phyloP scores from a whole-genome alignment of 31 red algal species.

The Bonnemaisonia californica region DNA sequence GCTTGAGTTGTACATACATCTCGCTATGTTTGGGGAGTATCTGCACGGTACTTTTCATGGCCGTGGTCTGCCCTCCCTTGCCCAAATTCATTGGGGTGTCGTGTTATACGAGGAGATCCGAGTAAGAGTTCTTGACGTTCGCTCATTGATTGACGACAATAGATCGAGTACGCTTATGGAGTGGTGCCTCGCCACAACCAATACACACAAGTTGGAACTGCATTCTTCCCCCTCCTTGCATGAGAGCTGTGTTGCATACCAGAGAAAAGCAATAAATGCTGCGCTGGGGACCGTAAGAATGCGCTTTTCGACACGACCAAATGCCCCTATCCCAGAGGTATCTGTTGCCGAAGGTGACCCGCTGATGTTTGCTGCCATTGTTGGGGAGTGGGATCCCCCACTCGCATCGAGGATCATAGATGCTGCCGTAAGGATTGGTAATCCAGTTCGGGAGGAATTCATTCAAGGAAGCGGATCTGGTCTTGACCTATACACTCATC shows the following conservation, averaged over 20 bases:
- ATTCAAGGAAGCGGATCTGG: constrained; percentile 21
- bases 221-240: constrained; percentile 16
- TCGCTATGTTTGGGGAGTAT: constrained; percentile 62
- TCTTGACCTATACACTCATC: constrained; percentile 57
- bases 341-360: constrained; percentile 51
- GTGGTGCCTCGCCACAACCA: constrained; percentile 43
- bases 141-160: constrained; percentile 31
- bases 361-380: constrained; percentile 54
- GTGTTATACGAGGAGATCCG: constrained; percentile 67
- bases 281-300: constrained; percentile 47
- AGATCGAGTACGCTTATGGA: constrained; percentile 24
- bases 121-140: constrained; percentile 35
- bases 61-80: constrained; percentile 41
- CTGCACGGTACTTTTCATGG: constrained; percentile 41
- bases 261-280: constrained; percentile 54
- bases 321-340: constrained; percentile 13
- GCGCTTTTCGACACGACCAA: constrained; percentile 24
- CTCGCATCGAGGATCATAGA: constrained; percentile 59
- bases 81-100: constrained; percentile 53
- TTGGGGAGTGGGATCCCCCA: constrained; percentile 60
- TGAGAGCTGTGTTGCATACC: constrained; percentile 41
- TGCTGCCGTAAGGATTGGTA: constrained; percentile 53
- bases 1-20: constrained; percentile 63
- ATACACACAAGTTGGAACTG: not conserved
- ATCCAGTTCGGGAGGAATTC: constrained; percentile 35